Evolutionary conservation across 257 asterid species (phyloP), one percentile per base, ranked within the genome.

Genomic region (Solanum paucissectum): DNA sequence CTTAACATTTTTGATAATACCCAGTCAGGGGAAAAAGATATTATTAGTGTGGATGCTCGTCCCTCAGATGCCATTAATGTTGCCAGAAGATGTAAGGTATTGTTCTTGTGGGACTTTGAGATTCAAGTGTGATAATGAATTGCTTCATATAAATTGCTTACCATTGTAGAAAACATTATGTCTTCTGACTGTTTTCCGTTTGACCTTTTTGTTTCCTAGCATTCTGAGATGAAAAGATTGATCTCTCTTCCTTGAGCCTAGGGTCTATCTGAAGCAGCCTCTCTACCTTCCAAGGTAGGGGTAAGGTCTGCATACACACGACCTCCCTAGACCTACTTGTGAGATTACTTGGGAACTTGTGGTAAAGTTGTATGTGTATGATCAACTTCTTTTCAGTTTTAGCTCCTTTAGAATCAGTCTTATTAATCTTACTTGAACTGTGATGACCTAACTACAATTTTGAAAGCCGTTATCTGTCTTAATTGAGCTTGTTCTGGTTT

Each of bases 61-160:
- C 93, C 93, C 18, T 90, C 92, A 32, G 93, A 91, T 85, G 92
- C 92, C 77, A 90, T 91, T 33, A 91, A 88, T 88, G 84, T 91
- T 77, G 92, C 93, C 38, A 90, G 55, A 84, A 90, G 93, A 90
- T 90, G 91, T 88, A 89, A 86, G 93, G 92, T 91, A 89, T 74
- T 71, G 25, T 29, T 40, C 33, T 64, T 87, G 12, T 33, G 29
- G 42, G 49, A 58, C 46, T 86, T 40, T 49, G 55, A 60, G 40
- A 86, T 62, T 58, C 10, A 73, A 9, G 72, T 34, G 27, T 55
- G 88, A 82, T 18, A 29, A 29, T 49, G 14, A 49, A 82, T 58
- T 32, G 44, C 85, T 46, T 46, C 68, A 49, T 81, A 29, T 18
- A 79, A 4, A 29, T 46, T 81, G 69, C 44, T 81, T 49, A 9